Evolutionary conservation across 345 rosid genomes (phyloP).

Genomic region (Brassica nigra): DNA sequence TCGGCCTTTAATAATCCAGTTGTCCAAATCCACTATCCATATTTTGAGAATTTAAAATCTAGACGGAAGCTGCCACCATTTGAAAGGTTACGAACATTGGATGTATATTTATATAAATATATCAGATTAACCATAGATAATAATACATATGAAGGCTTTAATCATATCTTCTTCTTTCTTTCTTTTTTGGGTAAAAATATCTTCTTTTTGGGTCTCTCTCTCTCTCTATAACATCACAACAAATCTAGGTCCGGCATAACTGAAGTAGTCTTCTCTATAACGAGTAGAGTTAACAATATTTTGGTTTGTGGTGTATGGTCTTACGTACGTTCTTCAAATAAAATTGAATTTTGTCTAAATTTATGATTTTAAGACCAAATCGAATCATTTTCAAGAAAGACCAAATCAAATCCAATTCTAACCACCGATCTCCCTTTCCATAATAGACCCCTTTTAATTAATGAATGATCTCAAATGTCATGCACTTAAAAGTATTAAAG

Average conservation of each 20-base stretch:
- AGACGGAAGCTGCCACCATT: background rate
- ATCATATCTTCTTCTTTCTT: background rate
- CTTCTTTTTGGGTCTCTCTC: no score
- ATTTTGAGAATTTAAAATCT: background rate
- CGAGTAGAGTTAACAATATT: background rate
- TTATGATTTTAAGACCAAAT: slow-evolving; percentile 15
- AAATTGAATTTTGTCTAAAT: background rate
- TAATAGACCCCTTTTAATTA: slow-evolving; percentile 6
- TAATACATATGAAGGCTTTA: background rate
- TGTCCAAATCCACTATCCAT: background rate
- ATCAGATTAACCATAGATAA: background rate
- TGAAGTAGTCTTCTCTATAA: background rate
- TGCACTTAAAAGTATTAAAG: background rate
- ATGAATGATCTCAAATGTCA: background rate
- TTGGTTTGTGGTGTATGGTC: background rate
- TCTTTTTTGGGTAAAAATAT: background rate
- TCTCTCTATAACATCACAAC: background rate
- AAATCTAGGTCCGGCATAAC: background rate
- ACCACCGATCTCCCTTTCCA: slow-evolving; percentile 12
- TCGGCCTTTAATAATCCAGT: slow-evolving; percentile 1
- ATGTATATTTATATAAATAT: background rate
- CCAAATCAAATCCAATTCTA: slow-evolving; percentile 34
- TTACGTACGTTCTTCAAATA: background rate
- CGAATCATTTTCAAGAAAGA: background rate
- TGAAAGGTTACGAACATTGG: background rate